These are phyloP conservation scores for Excoecaria agallocha DNA, from an alignment of 345 rosid genomes.

Conservation along the genomic window DNA sequence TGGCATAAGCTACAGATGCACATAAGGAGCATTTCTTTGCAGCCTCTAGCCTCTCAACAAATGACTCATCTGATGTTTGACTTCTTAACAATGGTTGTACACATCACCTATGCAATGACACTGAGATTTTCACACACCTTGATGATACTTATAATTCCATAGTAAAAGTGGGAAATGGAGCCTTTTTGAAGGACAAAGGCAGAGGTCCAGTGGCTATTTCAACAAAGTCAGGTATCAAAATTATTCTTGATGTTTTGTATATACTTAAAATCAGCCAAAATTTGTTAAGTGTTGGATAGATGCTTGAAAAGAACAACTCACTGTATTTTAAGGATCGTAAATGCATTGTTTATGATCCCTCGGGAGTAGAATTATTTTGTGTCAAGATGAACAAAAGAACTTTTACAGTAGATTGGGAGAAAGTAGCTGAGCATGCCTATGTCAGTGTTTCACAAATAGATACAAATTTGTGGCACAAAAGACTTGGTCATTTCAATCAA, in stretches of 20 bases:
- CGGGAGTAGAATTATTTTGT: not conserved
- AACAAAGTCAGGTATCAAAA: conserved; percentile 17
- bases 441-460: not conserved
- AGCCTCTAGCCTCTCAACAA: not conserved
- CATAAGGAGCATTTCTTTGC: not conserved
- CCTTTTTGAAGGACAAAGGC: not conserved
- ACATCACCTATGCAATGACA: not conserved
- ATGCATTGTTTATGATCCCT: not conserved
- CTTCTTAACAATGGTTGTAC: not conserved
- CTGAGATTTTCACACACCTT: not conserved
- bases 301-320: not conserved
- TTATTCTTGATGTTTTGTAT: not conserved
- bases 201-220: conserved; percentile 21
- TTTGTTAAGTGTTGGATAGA: not conserved
- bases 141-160: not conserved
- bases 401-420: too few species aligned
- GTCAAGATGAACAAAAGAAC: not conserved
- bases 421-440: not conserved
- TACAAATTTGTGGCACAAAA: not conserved
- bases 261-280: not conserved
- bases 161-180: not conserved
- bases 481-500: not conserved
- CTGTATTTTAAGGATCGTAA: conserved; percentile 18
- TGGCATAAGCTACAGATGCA: not conserved
- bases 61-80: not conserved